Conservation (phyloP, 176 grass and related monocot genomes). For the Phoenix roebelenii region DNA sequence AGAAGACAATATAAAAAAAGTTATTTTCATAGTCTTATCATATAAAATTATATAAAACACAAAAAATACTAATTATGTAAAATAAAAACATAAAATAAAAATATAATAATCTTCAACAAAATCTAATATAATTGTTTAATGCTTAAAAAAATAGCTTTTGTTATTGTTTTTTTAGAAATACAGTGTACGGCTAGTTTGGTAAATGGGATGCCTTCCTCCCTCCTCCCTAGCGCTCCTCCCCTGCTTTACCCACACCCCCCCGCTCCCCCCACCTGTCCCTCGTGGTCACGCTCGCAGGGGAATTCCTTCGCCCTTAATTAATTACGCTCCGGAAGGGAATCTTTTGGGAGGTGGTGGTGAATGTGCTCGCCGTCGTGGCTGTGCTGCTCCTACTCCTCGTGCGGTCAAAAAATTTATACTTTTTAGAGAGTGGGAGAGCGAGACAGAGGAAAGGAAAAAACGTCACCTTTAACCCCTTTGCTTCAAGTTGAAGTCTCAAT, state of each 20-base stretch:
- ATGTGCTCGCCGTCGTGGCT: not conserved
- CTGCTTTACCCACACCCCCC: not conserved
- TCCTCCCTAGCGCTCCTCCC: too few species aligned
- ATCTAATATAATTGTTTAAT: too few species aligned
- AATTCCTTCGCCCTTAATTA: constrained; percentile 29
- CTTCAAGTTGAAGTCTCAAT: not conserved
- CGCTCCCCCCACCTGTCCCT: not conserved
- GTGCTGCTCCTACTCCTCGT: not conserved
- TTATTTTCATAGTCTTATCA: too few species aligned
- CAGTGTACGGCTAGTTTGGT: too few species aligned
- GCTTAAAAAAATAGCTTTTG: too few species aligned
- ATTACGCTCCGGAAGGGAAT: constrained; percentile 33
- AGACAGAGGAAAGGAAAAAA: constrained; percentile 5
- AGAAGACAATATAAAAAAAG: too few species aligned
- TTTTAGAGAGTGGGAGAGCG: constrained; percentile 7
- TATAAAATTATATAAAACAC: too few species aligned
- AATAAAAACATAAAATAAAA: too few species aligned
- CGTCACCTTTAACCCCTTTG: not conserved
- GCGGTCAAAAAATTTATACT: not conserved
- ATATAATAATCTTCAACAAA: too few species aligned
- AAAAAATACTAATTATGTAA: too few species aligned
- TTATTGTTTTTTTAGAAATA: too few species aligned
- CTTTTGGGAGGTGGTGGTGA: constrained; percentile 39
- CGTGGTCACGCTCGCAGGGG: constrained; percentile 6
- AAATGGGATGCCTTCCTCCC: too few species aligned